Conservation (phyloP, 2,329 filamentous ascomycete genomes). For the Fusarium sarcochroum region DNA sequence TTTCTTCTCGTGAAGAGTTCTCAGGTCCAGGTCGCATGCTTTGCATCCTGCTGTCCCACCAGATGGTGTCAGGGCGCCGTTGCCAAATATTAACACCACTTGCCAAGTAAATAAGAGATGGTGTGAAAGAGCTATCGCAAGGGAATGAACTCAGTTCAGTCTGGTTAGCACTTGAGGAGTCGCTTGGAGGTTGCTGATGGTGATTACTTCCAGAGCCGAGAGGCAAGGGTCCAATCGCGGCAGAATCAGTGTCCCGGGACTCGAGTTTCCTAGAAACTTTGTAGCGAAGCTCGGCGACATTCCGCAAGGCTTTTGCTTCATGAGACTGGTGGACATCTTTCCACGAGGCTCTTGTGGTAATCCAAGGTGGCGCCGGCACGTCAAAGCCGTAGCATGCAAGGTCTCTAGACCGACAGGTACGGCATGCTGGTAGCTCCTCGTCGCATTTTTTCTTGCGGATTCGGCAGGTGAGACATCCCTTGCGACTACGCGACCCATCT, state of each 20-base stretch:
- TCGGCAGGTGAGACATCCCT: background rate
- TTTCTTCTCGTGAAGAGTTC: background rate
- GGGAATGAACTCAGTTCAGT: background rate
- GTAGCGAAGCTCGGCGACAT: background rate
- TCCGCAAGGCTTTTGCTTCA: background rate
- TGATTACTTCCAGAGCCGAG: background rate
- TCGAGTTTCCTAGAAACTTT: background rate
- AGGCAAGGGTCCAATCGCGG: background rate
- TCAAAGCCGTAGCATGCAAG: constrained; percentile 4
- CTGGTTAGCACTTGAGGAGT: background rate
- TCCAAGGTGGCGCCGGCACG: background rate
- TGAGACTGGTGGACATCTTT: background rate
- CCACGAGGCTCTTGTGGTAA: background rate
- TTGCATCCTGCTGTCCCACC: constrained; percentile 9
- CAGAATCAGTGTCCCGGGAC: background rate
- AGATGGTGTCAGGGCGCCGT: background rate
- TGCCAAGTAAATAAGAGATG: background rate
- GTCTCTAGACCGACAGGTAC: background rate
- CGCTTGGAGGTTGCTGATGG: background rate
- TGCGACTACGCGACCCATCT: constrained; percentile 1
- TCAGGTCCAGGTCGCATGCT: background rate
- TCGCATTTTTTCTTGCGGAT: constrained; percentile 7
- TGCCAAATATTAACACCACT: constrained; percentile 2
- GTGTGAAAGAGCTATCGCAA: background rate
- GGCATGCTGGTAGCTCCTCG: background rate